phyloP scores from a whole-genome alignment of 1,139 yeast genomes.

The Suhomyces maxii region DNA sequence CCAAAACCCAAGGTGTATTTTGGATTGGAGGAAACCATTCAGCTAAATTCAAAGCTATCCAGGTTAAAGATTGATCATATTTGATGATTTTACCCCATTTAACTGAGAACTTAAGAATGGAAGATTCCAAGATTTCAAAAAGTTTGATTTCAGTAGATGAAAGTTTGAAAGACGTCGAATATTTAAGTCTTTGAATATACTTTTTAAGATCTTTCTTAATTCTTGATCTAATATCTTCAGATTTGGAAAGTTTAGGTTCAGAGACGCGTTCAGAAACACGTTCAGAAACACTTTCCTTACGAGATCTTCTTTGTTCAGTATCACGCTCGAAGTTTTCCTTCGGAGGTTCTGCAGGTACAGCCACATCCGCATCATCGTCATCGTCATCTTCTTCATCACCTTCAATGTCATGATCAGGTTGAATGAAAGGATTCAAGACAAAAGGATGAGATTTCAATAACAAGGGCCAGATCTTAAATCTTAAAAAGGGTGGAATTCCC shows the following conservation, averaged over 20 bases:
- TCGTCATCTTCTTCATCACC: constrained; percentile 16
- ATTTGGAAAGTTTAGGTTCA: constrained; percentile 3
- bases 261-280: background rate
- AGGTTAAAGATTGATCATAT: constrained; percentile 79
- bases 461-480: constrained; percentile 84
- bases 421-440: constrained; percentile 71
- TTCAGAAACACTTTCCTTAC: constrained; percentile 6
- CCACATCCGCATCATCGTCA: constrained; percentile 7
- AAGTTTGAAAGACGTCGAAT: constrained; percentile 16
- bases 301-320: constrained; percentile 4
- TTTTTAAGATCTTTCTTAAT: constrained; percentile 54
- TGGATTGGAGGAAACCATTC: constrained; percentile 81
- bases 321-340: background rate
- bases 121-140: constrained; percentile 57
- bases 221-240: constrained; percentile 28
- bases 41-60: constrained; percentile 86
- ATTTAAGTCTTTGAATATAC: constrained; percentile 48
- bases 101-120: constrained; percentile 61
- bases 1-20: constrained; percentile 44
- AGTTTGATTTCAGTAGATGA: constrained; percentile 50
- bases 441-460: constrained; percentile 80
- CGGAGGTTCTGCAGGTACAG: background rate
- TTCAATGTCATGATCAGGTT: constrained; percentile 45
- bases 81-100: constrained; percentile 81
- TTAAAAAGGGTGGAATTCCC: constrained; percentile 81